Base-by-base conservation (phyloP, 1,139 yeast species). In the Lodderomyces metapsilosis region DNA sequence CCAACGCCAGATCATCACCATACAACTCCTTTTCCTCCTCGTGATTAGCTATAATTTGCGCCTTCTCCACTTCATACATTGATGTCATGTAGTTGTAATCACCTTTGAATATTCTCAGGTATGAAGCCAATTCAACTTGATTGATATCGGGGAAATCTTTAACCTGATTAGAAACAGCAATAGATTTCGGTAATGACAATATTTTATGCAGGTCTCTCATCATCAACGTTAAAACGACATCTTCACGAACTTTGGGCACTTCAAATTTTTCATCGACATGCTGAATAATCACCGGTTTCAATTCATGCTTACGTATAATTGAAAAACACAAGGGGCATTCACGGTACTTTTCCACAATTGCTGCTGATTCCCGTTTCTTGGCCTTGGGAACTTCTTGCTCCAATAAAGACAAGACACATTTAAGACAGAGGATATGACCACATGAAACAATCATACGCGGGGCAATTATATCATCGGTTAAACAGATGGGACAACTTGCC, bases 391-490 rank as follows among this genome's bases (percentile, higher is more conserved):
- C 64, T 39, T 79, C 80, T 16, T 84, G 78, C 33, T 80, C 87
- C 42, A 88, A 65, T 54, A 87, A 78, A 31, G 91, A 77, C 41
- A 88, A 61, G 31, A 91, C 63, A 58, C 99, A 94, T 22, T 89
- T 81, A 43, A 81, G 74, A 58, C 99, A 94, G 55, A 92, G 77
- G 11, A 89, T 76, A 58, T 94, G 99, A 3, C 99, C 98, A 66
- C 99, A 94, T 13, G 82, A 76, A 9, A 73, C 67, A 24, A 89
- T 80, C 98, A 94, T 94, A 43, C 98, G 70, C 1, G 98, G 98
- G 0, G 98, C 97, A 30, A 86, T 76, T 8, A 92, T 86, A 16
- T 82, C 84, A 42, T 87, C 95, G 24, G 84, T 76, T 13, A 92
- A 69, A 59, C 99, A 94, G 28, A 94, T 92, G 1, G 98, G 98